Evolutionary conservation across 345 rosid genomes (phyloP).

Genomic region (Triadica sebifera): DNA sequence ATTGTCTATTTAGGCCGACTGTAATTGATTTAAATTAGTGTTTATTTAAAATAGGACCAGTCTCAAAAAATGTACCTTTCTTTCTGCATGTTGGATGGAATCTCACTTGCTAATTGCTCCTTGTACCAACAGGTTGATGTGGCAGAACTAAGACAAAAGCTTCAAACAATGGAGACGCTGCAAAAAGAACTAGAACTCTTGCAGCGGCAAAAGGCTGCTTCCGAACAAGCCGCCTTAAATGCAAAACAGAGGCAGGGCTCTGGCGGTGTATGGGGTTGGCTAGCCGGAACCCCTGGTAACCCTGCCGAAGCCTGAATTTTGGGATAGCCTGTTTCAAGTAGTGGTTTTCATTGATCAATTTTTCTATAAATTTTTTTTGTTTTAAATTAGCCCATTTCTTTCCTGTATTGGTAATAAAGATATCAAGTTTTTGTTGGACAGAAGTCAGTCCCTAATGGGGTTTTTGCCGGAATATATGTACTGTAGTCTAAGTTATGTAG

Average conservation of each 20-base stretch:
- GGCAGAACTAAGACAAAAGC: slow-evolving; percentile 91
- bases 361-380: background rate
- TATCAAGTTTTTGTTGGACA: slow-evolving; percentile 18
- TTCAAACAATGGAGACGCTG: slow-evolving; percentile 75
- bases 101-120: slow-evolving; percentile 3
- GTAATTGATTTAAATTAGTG: background rate
- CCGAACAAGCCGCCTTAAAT: slow-evolving; percentile 77
- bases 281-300: slow-evolving; percentile 66
- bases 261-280: slow-evolving; percentile 98
- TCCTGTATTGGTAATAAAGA: slow-evolving; percentile 26
- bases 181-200: slow-evolving; percentile 91
- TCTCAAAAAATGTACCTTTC: background rate
- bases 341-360: background rate
- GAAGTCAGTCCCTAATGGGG: background rate
- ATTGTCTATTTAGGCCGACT: background rate
- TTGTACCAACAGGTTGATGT: slow-evolving; percentile 77
- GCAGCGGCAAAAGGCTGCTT: slow-evolving; percentile 93
- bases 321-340: background rate
- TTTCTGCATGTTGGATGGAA: background rate
- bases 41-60: background rate
- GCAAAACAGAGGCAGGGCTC: slow-evolving; percentile 78
- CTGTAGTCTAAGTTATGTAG: slow-evolving; percentile 11
- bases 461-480: slow-evolving; percentile 23
- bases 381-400: background rate
- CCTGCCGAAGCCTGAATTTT: slow-evolving; percentile 34